Base-by-base conservation (phyloP, 78 protist species). In the Bigelowiella natans region DNA sequence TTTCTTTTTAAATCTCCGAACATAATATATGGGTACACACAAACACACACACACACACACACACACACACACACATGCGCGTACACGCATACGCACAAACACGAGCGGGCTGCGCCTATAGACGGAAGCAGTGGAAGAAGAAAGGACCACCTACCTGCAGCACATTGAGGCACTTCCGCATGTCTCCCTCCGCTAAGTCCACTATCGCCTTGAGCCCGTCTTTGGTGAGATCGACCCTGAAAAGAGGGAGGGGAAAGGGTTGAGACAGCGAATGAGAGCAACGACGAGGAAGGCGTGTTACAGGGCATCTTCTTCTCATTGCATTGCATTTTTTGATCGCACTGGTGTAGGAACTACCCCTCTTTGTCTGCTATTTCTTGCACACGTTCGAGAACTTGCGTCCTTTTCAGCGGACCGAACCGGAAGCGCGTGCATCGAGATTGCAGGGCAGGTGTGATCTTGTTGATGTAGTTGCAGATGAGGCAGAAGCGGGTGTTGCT, bases 341-440 rank as follows among this genome's bases (percentile, higher is more conserved):
- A n/a, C n/a, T n/a, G n/a, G n/a, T n/a, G n/a, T n/a, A n/a, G n/a
- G n/a, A n/a, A n/a, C 18, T 51, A 51, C 73, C 39, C 30, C 88
- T 97, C 99, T 1, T 38, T 37, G 36, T 37, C 88, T 1, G 94
- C 88, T 82, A 98, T 95, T 3, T 90, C 88, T 40, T 39, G 28
- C 73, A 96, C 63, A 36, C 98, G 93, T 0, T 28, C 38, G 31
- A 18, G 29, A 2, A 95, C 91, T 83, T 92, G 89, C 28, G 11
- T 88, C 0, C 88, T 73, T 28, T 37, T 38, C n/a, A 98, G 92
- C 39, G 99, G 99, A 11, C 93, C 91, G 83, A 98, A 98, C 29
- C 99, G 94, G 86, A 98, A 97, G 40, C 96, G 38, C 0, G 99
- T 98, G 95, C 98, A 97, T 28, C 99, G 96, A 1, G 98, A 97